Evolutionary conservation across 1,284 basidiomycete genomes (phyloP).

Genomic region (Marasmius sp.): DNA sequence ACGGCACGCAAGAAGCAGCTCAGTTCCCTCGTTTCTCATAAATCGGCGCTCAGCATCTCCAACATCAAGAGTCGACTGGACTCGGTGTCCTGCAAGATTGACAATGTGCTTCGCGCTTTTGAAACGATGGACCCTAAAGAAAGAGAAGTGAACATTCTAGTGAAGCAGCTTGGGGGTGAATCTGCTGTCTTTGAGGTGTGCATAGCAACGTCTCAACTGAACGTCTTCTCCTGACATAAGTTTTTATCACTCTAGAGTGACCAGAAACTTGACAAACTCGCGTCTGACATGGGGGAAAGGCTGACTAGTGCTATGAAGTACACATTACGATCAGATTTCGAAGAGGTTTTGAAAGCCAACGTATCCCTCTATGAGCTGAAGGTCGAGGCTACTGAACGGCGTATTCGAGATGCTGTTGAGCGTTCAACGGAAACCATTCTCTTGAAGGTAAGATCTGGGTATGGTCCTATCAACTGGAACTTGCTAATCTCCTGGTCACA

Average conservation of each 20-base stretch:
- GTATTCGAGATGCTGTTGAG: slow-evolving; percentile 21
- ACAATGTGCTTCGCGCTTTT: slow-evolving; percentile 15
- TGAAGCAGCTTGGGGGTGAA: slow-evolving; percentile 1
- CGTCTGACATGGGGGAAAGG: slow-evolving; percentile 5
- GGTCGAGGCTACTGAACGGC: slow-evolving; percentile 17
- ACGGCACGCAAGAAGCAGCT: slow-evolving; percentile 13
- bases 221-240: neutral
- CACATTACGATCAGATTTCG: neutral
- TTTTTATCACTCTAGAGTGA: slow-evolving; percentile 8
- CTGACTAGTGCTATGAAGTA: slow-evolving; percentile 6
- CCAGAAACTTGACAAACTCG: slow-evolving; percentile 5
- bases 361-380: slow-evolving; percentile 20
- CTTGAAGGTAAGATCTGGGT: slow-evolving; percentile 12
- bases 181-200: neutral
- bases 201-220: neutral
- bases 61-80: slow-evolving; percentile 5
- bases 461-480: neutral
- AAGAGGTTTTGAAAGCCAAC: slow-evolving; percentile 6
- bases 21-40: slow-evolving; percentile 10
- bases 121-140: slow-evolving; percentile 11
- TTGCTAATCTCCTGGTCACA: neutral
- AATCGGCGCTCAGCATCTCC: slow-evolving; percentile 11
- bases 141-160: slow-evolving; percentile 11
- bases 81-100: slow-evolving; percentile 11
- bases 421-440: slow-evolving; percentile 21